Percentiles rank a stretch among this genome's conserved stretches.
These are phyloP conservation scores for Spiraea crenata DNA, from an alignment of 331 rosid species.

Conservation along the genomic window DNA sequence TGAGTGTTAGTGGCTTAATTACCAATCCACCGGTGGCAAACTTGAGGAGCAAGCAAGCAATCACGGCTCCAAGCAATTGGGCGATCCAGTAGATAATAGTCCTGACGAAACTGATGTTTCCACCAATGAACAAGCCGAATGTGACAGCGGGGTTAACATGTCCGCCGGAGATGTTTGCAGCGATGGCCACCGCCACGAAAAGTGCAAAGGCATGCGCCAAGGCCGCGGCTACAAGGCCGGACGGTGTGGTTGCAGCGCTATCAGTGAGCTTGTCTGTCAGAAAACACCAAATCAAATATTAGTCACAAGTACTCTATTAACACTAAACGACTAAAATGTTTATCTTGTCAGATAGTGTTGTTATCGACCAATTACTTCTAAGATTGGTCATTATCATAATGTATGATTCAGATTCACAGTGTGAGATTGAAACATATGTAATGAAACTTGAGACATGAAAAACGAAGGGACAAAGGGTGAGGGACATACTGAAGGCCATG, in stretches of 20 bases:
- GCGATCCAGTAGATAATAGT: conserved; percentile 71
- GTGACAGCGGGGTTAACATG: conserved; percentile 73
- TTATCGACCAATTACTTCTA: not conserved
- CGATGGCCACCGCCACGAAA: conserved; percentile 70
- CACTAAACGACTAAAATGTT: not conserved
- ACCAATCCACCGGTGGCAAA: conserved; percentile 72
- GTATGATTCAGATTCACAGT: not conserved
- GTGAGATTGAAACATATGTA: not conserved
- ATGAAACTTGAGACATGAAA: no score
- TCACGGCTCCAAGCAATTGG: conserved; percentile 71
- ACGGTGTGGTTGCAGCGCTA: conserved; percentile 56
- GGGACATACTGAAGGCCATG: conserved; percentile 59
- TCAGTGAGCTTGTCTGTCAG: conserved; percentile 59
- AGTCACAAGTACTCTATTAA: not conserved
- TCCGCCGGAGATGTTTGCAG: conserved; percentile 74
- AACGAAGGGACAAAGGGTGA: not conserved
- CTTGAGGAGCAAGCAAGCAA: conserved; percentile 75
- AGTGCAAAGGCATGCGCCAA: conserved; percentile 66
- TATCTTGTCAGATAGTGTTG: not conserved
- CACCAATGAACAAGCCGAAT: conserved; percentile 71
- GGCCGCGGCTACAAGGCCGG: conserved; percentile 68
- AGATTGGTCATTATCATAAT: not conserved
- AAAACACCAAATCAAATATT: not conserved
- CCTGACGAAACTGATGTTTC: conserved; percentile 61
- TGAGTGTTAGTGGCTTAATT: conserved; percentile 5